Percentiles rank a stretch among this genome's conserved stretches.
Evolutionary conservation across 306 rosid species (phyloP).

Genomic region (Datisca glomerata): DNA sequence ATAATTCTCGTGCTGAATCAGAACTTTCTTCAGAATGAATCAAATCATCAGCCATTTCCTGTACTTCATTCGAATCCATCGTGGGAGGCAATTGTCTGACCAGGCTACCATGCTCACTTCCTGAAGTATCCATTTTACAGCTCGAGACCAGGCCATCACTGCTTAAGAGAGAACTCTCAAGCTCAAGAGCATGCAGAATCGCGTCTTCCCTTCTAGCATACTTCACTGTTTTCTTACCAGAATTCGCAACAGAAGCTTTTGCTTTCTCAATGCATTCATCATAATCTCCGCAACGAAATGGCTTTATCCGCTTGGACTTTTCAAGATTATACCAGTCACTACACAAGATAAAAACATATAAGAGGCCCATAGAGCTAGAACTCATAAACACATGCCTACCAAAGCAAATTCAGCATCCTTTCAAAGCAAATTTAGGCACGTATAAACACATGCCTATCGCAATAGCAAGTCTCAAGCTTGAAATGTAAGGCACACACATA

Average conservation of each 20-base stretch:
- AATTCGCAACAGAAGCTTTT: slow-evolving; percentile 62
- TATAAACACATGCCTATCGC: no score
- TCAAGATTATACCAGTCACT: slow-evolving; percentile 99
- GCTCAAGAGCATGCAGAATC: slow-evolving; percentile 91
- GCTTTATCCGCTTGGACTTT: slow-evolving; percentile 84
- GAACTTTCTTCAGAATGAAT: slow-evolving; percentile 57
- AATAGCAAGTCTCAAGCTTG: no score
- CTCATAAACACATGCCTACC: no score
- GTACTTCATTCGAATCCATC: slow-evolving; percentile 41
- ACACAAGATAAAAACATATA: slow-evolving; percentile 11
- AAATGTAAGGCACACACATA: no score
- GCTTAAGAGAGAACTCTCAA: slow-evolving; percentile 58
- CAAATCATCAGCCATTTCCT: slow-evolving; percentile 31
- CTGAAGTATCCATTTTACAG: slow-evolving; percentile 36
- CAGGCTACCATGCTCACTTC: slow-evolving; percentile 29
- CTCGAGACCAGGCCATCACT: slow-evolving; percentile 34
- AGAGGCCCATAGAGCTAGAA: no score
- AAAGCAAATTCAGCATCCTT: no score
- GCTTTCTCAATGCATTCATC: slow-evolving; percentile 89
- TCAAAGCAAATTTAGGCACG: no score
- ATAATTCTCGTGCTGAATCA: slow-evolving; percentile 69
- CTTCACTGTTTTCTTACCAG: slow-evolving; percentile 74
- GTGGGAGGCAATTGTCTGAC: slow-evolving; percentile 36
- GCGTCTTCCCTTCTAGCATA: slow-evolving; percentile 99
- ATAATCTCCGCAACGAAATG: slow-evolving; percentile 95